phyloP scores from a whole-genome alignment of 78 protist species.

The Dictyostelium intermedium region DNA sequence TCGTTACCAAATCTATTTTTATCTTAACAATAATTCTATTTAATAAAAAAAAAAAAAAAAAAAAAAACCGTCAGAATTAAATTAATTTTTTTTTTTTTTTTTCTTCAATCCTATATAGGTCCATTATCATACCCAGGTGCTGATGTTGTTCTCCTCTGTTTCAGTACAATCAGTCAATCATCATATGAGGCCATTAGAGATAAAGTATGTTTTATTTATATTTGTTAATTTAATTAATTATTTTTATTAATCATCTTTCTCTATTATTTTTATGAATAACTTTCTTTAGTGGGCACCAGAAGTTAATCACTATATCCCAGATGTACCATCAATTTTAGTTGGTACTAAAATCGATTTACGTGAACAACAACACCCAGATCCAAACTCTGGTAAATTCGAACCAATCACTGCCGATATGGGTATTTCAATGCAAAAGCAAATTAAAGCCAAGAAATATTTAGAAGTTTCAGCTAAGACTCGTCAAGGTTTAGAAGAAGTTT shows the following conservation, averaged over 20 bases:
- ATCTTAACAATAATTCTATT: background rate
- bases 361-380: slow-evolving; percentile 82
- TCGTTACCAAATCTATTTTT: background rate
- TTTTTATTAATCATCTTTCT: background rate
- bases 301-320: slow-evolving; percentile 80
- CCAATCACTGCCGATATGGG: slow-evolving; percentile 85
- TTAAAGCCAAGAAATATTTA: slow-evolving; percentile 70
- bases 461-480: slow-evolving; percentile 82
- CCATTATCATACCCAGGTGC: slow-evolving; percentile 96
- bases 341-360: slow-evolving; percentile 85
- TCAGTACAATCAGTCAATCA: slow-evolving; percentile 83
- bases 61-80: background rate
- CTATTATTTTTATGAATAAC: background rate
- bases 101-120: slow-evolving; percentile 94
- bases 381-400: slow-evolving; percentile 78
- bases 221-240: background rate
- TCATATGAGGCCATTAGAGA: slow-evolving; percentile 90
- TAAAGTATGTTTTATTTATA: slow-evolving; percentile 16
- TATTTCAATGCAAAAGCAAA: slow-evolving; percentile 73
- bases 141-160: slow-evolving; percentile 96
- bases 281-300: slow-evolving; percentile 84
- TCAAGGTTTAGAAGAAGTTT: slow-evolving; percentile 81
- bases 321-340: slow-evolving; percentile 76
- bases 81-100: slow-evolving; percentile 66
- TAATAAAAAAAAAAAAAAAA: background rate